Conservation (phyloP, 2,329 filamentous ascomycete genomes). For the Sphaerulina vaccinii region DNA sequence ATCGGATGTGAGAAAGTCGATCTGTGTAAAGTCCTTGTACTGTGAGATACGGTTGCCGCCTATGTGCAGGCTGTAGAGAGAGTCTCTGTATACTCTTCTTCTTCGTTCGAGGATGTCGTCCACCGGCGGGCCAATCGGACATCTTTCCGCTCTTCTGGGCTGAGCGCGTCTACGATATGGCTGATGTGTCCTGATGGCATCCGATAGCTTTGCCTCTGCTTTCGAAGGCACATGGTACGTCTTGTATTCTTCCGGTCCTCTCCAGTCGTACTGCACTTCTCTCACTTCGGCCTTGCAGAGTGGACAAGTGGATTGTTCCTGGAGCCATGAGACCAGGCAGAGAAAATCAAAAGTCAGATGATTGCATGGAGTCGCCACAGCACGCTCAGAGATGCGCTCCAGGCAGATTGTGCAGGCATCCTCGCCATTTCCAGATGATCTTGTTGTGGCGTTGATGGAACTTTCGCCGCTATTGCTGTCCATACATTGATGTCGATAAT, state of each 20-base stretch:
- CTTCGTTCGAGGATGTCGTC: constrained; percentile 57
- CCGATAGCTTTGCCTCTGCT: background rate
- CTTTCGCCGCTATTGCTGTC: background rate
- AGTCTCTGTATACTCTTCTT: constrained; percentile 68
- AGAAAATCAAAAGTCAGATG: constrained; percentile 82
- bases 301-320: constrained; percentile 70
- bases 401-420: constrained; percentile 84
- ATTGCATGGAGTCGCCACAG: constrained; percentile 71
- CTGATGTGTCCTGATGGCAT: constrained; percentile 4
- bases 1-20: constrained; percentile 61
- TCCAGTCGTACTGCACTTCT: constrained; percentile 65
- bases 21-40: constrained; percentile 71
- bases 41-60: constrained; percentile 76
- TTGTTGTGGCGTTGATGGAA: background rate
- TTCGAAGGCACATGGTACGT: constrained; percentile 46
- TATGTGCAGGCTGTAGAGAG: constrained; percentile 75
- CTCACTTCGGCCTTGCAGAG: constrained; percentile 63
- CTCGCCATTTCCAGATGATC: background rate
- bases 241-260: constrained; percentile 54
- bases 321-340: constrained; percentile 79
- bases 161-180: constrained; percentile 6
- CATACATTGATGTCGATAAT: background rate
- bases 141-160: background rate
- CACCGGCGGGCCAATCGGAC: background rate
- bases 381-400: constrained; percentile 68